These are phyloP conservation scores for Aspergillus sp. DNA, from an alignment of 2,329 filamentous ascomycete species.

Conservation along the genomic window DNA sequence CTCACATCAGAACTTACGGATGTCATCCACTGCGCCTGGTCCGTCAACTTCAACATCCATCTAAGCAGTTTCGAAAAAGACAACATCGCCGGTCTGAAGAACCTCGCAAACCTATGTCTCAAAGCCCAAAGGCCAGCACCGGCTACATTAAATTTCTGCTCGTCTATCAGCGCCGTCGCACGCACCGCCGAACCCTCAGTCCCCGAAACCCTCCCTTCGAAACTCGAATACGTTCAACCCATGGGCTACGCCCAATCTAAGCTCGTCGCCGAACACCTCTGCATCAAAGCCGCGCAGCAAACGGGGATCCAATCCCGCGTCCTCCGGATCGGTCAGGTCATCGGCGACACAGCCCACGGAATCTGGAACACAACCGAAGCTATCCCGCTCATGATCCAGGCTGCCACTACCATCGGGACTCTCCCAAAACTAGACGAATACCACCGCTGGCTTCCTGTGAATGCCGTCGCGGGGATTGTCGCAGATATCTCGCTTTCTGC, in stretches of 20 bases:
- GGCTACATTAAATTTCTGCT: slow-evolving; percentile 51
- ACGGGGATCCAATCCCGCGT: slow-evolving; percentile 22
- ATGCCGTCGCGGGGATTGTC: slow-evolving; percentile 41
- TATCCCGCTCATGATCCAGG: slow-evolving; percentile 54
- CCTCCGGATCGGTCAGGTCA: slow-evolving; percentile 37
- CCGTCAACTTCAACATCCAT: slow-evolving; percentile 62
- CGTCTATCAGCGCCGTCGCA: slow-evolving; percentile 48
- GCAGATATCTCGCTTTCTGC: slow-evolving; percentile 27
- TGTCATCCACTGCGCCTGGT: slow-evolving; percentile 65
- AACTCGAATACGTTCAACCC: slow-evolving; percentile 36
- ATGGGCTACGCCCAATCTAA: slow-evolving; percentile 47
- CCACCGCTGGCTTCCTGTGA: slow-evolving; percentile 47
- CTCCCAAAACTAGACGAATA: slow-evolving; percentile 49
- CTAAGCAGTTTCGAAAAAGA: slow-evolving; percentile 57
- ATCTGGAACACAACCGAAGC: slow-evolving; percentile 35
- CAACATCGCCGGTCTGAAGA: slow-evolving; percentile 51
- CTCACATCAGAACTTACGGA: slow-evolving; percentile 47
- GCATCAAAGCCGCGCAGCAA: slow-evolving; percentile 21
- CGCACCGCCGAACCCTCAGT: slow-evolving; percentile 28
- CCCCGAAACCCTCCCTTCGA: slow-evolving; percentile 35
- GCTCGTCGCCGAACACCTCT: slow-evolving; percentile 35
- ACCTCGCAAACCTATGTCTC: slow-evolving; percentile 43
- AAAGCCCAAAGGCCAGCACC: slow-evolving; percentile 28
- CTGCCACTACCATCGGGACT: slow-evolving; percentile 43
- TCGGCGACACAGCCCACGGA: slow-evolving; percentile 28